Conservation (phyloP, 768 basidiomycete species). For the Neoboletus brunneissimus region DNA sequence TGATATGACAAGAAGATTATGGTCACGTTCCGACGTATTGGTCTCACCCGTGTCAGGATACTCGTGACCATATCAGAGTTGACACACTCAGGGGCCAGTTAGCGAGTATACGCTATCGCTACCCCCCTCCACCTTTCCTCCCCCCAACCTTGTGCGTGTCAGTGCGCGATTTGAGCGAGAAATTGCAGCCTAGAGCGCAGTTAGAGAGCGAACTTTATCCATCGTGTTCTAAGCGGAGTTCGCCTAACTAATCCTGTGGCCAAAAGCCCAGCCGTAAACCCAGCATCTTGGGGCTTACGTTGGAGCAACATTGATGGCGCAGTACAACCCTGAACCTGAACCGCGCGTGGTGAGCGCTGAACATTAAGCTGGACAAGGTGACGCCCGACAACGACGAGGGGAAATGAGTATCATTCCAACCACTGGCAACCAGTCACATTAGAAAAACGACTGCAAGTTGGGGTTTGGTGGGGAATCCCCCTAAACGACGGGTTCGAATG, state of each 20-base stretch:
- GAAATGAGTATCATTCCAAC: background rate
- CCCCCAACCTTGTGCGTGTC: background rate
- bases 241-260: background rate
- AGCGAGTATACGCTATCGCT: slow-evolving; percentile 16
- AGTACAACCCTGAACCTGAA: slow-evolving; percentile 1
- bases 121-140: background rate
- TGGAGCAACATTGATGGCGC: background rate
- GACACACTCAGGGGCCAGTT: slow-evolving; percentile 12
- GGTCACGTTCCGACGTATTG: slow-evolving; percentile 14
- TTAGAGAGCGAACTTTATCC: slow-evolving; percentile 12
- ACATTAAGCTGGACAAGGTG: background rate
- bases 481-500: background rate
- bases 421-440: background rate
- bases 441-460: background rate
- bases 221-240: slow-evolving; percentile 5
- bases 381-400: background rate
- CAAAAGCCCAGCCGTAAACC: background rate
- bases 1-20: slow-evolving; percentile 14
- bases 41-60: slow-evolving; percentile 8
- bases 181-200: slow-evolving; percentile 2
- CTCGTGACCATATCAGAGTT: slow-evolving; percentile 14
- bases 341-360: background rate
- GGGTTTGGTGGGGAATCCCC: background rate
- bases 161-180: background rate
- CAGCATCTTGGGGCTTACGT: slow-evolving; percentile 1